Conservation (phyloP, 345 rosid species). For the Melaleuca alternifolia region DNA sequence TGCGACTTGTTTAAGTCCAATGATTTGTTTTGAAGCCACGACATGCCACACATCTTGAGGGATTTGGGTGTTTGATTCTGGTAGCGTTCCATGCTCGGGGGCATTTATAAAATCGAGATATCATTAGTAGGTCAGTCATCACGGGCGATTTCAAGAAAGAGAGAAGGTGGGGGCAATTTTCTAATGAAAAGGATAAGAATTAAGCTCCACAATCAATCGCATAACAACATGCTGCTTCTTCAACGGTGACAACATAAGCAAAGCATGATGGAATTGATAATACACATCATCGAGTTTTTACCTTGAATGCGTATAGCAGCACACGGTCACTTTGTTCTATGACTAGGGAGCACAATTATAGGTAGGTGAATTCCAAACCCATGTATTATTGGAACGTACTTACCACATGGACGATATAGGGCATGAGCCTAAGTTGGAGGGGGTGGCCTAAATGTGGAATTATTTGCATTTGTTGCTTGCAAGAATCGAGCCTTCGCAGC, state of each 20-base stretch:
- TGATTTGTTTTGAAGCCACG: neutral
- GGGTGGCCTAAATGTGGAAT: neutral
- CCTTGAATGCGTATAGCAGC: neutral
- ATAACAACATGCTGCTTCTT: too few species aligned
- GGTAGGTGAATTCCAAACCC: neutral
- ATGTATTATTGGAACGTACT: neutral
- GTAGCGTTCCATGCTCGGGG: neutral
- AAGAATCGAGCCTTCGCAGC: neutral
- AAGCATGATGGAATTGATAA: neutral
- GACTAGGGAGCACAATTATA: neutral
- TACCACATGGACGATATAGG: neutral
- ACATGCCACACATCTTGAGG: neutral
- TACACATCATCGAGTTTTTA: neutral
- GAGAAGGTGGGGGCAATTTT: neutral
- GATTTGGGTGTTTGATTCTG: neutral
- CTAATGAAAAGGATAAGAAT: neutral
- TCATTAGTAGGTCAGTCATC: neutral
- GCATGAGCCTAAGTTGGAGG: neutral
- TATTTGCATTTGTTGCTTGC: neutral
- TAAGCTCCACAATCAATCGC: neutral
- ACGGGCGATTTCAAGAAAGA: neutral
- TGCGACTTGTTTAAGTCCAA: neutral
- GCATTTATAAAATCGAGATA: neutral
- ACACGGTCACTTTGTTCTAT: neutral
- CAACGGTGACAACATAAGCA: neutral